phyloP scores from a whole-genome alignment of 176 grass and related monocot species.

The Coix lacrymajobi region DNA sequence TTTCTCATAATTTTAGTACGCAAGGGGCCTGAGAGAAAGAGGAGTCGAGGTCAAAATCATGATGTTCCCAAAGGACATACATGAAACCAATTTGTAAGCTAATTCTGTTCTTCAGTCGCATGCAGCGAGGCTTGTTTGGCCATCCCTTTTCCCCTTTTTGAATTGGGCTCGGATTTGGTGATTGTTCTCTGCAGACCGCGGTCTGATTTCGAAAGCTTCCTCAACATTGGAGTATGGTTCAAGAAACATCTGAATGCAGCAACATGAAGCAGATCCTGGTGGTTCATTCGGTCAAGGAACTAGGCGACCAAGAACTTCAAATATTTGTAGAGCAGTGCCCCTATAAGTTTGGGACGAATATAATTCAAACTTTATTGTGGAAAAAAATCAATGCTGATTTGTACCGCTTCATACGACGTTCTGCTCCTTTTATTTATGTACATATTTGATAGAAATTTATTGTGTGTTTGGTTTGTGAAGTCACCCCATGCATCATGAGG shows the following conservation, averaged over 20 bases:
- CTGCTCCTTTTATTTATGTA: background rate
- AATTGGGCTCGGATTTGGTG: background rate
- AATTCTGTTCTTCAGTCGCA: background rate
- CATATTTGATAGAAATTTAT: background rate
- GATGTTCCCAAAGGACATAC: conserved; percentile 58
- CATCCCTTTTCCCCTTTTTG: background rate
- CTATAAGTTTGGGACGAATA: background rate
- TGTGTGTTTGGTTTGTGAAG: too few species aligned
- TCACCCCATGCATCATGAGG: too few species aligned
- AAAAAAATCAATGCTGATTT: background rate
- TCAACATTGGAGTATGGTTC: conserved; percentile 94
- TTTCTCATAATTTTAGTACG: conserved; percentile 30
- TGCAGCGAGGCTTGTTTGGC: background rate
- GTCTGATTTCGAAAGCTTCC: conserved; percentile 73
- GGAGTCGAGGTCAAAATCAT: conserved; percentile 33
- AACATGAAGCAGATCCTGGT: background rate
- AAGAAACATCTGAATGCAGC: conserved; percentile 45
- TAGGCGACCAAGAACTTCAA: background rate
- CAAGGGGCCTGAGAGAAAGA: conserved; percentile 46
- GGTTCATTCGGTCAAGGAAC: background rate
- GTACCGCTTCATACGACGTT: background rate
- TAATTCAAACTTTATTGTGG: background rate
- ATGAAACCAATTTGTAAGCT: conserved; percentile 49
- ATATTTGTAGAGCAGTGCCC: background rate
- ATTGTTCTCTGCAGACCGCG: conserved; percentile 41